Evolutionary conservation across 1,139 yeast genomes (phyloP), one percentile per base, ranked within the genome.

Genomic region (Hyphopichia buzzinii): DNA sequence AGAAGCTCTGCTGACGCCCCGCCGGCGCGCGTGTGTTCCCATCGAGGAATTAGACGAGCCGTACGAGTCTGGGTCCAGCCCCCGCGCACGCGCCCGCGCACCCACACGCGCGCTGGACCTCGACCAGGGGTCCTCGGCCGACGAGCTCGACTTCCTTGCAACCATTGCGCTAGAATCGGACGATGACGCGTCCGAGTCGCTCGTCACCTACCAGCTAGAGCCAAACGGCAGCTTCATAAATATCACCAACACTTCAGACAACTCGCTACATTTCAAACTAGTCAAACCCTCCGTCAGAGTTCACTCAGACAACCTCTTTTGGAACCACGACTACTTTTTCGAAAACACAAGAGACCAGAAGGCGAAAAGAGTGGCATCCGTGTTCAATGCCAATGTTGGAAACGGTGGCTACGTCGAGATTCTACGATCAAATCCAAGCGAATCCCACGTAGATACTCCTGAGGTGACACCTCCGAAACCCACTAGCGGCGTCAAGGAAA

Each of bases 381-480:
- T 42, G 3, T 42, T 31, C 26, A 34, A 38, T 27, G 44, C 43
- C 27, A 39, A 45, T 7, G 39, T 49, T 6, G 54, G 54, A 1
- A 43, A 45, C 16, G 47, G 53, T 11, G 50, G 54, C 4, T 46
- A 39, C 27, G 39, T 49, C 8, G 46, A 44, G 23, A 40, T 43
- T 19, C 29, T 35, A 17, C 26, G 27, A 15, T 30, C 34, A 13
- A 31, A 31, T 24, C 27, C 27, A 24, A 30, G 28, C 12, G 28
- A 24, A 14, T 13, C 16, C 10, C 11, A n/a, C 8, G 17, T 11
- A 5, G 30, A 13, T 19, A 29, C 15, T 6, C 15, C 21, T 4
- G 25, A n/a, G 16, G 8, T 24, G 10, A 17, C 26, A 8, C 23
- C 23, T 7, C 23, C 23, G 23, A 25, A 10, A 2, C 32, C 15